phyloP scores from a whole-genome alignment of 2,329 filamentous ascomycete genomes.

The Coniochaeta sp. region DNA sequence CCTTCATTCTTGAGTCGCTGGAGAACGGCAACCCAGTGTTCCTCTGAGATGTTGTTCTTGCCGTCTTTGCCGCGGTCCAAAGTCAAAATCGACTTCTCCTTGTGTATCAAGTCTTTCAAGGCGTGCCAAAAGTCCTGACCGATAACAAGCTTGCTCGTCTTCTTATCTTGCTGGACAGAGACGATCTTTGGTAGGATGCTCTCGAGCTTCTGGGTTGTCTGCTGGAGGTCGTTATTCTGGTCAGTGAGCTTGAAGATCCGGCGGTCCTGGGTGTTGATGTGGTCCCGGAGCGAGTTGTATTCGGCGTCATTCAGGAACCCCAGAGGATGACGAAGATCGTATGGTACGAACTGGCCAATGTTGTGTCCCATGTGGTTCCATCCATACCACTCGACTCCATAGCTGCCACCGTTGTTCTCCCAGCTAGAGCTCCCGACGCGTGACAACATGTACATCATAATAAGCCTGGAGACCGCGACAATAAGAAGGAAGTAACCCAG shows the following conservation, averaged over 20 bases:
- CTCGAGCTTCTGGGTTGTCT: conserved; percentile 35
- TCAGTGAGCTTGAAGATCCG: conserved; percentile 21
- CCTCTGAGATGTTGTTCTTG: conserved; percentile 33
- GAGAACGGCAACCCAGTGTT: conserved; percentile 39
- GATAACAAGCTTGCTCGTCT: conserved; percentile 45
- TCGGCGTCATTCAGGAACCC: conserved; percentile 10
- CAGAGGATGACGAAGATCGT: conserved; percentile 11
- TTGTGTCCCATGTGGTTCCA: conserved; percentile 16
- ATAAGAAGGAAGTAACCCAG: neutral
- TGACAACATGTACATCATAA: neutral
- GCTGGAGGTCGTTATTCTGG: conserved; percentile 25
- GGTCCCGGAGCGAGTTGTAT: conserved; percentile 16
- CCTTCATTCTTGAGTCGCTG: conserved; percentile 30
- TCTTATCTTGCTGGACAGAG: conserved; percentile 42
- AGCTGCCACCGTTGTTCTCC: conserved; percentile 8
- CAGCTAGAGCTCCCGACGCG: neutral
- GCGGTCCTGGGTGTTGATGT: conserved; percentile 13
- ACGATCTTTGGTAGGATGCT: conserved; percentile 48
- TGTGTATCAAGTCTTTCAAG: conserved; percentile 45
- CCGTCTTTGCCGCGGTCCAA: conserved; percentile 31
- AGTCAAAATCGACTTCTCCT: conserved; percentile 39
- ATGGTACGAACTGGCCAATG: conserved; percentile 19
- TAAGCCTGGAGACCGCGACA: neutral
- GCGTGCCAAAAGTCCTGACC: conserved; percentile 60
- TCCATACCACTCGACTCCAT: conserved; percentile 16